Percentiles rank a stretch among this genome's conserved stretches.
phyloP scores from a whole-genome alignment of 148 eudicot species.

The Drosera capensis region DNA sequence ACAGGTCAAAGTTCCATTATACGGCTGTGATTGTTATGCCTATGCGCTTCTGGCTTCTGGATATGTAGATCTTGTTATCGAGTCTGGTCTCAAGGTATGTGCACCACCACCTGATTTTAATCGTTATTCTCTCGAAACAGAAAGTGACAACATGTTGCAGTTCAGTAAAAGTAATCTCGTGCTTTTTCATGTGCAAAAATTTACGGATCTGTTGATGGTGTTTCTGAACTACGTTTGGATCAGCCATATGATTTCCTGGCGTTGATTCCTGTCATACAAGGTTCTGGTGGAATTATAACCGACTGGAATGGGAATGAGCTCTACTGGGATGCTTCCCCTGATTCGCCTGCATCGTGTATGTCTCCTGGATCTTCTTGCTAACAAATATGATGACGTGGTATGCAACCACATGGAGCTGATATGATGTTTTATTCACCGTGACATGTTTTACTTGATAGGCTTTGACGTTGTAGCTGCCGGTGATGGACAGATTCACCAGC shows the following conservation, averaged over 20 bases:
- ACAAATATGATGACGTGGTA: too few species aligned
- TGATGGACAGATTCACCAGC: conserved; percentile 51
- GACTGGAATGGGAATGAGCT: conserved; percentile 74
- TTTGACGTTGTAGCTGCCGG: conserved; percentile 84
- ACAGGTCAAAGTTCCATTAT: conserved; percentile 90
- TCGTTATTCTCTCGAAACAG: not conserved
- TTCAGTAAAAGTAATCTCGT: not conserved
- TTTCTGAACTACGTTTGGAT: conserved; percentile 1
- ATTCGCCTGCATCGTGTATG: conserved; percentile 40
- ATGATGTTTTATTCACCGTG: not conserved
- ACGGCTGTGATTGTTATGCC: conserved; percentile 96
- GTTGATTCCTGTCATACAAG: conserved; percentile 78
- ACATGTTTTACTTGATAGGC: conserved; percentile 15
- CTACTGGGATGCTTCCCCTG: conserved; percentile 72
- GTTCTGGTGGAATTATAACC: conserved; percentile 86
- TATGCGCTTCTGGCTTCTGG: conserved; percentile 96
- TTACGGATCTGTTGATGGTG: not conserved
- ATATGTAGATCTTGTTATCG: conserved; percentile 84
- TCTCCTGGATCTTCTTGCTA: not conserved
- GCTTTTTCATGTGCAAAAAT: conserved; percentile 1
- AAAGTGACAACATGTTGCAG: not conserved
- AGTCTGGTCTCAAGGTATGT: conserved; percentile 87
- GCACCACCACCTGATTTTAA: not conserved
- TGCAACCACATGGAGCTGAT: too few species aligned
- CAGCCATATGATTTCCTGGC: conserved; percentile 98